Conservation (phyloP, 169 alveolate genomes). For the Cryptosporidium tyzzeri region DNA sequence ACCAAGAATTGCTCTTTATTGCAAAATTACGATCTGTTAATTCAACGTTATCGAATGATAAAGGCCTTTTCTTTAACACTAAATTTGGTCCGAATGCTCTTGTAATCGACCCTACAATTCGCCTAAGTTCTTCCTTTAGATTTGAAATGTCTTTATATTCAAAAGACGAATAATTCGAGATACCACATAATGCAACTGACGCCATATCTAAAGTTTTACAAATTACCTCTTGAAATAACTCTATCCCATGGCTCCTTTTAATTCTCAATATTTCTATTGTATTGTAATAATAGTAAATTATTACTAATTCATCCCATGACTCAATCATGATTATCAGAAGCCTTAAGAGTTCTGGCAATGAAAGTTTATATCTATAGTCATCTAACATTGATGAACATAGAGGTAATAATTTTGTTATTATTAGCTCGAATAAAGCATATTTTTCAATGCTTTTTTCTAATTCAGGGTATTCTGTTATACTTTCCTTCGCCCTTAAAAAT, state of each 20-base stretch:
- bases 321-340: conserved; percentile 17
- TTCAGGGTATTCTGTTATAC: background rate
- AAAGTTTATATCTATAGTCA: conserved; percentile 56
- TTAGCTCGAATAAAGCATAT: background rate
- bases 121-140: conserved; percentile 33
- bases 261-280: background rate
- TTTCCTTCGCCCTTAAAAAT: background rate
- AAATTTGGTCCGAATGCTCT: conserved; percentile 67
- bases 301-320: conserved; percentile 53
- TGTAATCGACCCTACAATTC: conserved; percentile 50
- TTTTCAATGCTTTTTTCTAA: conserved; percentile 3
- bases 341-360: background rate
- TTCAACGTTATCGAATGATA: conserved; percentile 15
- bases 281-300: background rate
- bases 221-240: conserved; percentile 25
- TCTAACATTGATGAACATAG: conserved; percentile 21
- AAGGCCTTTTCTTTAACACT: conserved; percentile 23
- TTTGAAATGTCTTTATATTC: conserved; percentile 24
- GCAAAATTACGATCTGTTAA: conserved; percentile 31
- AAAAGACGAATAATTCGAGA: background rate
- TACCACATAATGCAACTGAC: conserved; percentile 44
- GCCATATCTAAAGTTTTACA: conserved; percentile 23
- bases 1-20: conserved; percentile 71
- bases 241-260: background rate
- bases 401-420: conserved; percentile 35